Evolutionary conservation across 2,329 filamentous ascomycete genomes (phyloP).

Genomic region (Aspergillus quadrilineatus): DNA sequence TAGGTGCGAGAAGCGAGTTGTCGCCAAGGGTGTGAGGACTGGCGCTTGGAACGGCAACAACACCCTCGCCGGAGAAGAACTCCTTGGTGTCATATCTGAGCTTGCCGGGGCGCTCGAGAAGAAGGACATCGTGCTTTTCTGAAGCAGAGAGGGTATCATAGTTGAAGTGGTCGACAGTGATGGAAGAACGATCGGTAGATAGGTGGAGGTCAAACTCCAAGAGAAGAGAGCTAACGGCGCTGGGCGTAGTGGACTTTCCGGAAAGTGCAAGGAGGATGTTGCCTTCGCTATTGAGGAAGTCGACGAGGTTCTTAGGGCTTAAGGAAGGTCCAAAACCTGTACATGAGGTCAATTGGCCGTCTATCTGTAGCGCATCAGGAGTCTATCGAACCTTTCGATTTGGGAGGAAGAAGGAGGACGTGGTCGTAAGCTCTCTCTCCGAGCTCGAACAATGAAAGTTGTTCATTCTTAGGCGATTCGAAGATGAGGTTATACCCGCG

Average conservation of each 20-base stretch:
- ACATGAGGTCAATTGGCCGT: slow-evolving; percentile 26
- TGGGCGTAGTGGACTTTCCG: slow-evolving; percentile 66
- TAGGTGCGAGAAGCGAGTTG: slow-evolving; percentile 73
- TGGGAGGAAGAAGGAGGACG: slow-evolving; percentile 81
- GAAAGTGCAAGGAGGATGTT: slow-evolving; percentile 88
- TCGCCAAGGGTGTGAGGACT: slow-evolving; percentile 80
- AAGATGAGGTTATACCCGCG: slow-evolving; percentile 80
- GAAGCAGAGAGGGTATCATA: slow-evolving; percentile 74
- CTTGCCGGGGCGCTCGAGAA: slow-evolving; percentile 67
- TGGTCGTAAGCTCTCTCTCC: slow-evolving; percentile 91
- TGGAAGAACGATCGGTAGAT: slow-evolving; percentile 77
- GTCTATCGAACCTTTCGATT: slow-evolving; percentile 70
- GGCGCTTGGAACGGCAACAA: slow-evolving; percentile 78
- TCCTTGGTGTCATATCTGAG: slow-evolving; percentile 69
- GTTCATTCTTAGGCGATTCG: slow-evolving; percentile 78
- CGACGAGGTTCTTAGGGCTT: slow-evolving; percentile 79
- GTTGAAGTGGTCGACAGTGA: slow-evolving; percentile 94
- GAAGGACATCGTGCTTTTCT: slow-evolving; percentile 84
- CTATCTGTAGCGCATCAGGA: neutral
- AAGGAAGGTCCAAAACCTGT: slow-evolving; percentile 82
- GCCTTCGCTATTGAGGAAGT: slow-evolving; percentile 88
- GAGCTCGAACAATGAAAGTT: slow-evolving; percentile 75
- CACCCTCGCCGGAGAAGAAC: slow-evolving; percentile 69
- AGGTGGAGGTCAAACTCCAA: slow-evolving; percentile 85
- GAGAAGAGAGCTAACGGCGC: slow-evolving; percentile 73